These are phyloP conservation scores for Vishniacozyma victoriae DNA, from an alignment of 768 basidiomycete genomes.

Conservation along the genomic window DNA sequence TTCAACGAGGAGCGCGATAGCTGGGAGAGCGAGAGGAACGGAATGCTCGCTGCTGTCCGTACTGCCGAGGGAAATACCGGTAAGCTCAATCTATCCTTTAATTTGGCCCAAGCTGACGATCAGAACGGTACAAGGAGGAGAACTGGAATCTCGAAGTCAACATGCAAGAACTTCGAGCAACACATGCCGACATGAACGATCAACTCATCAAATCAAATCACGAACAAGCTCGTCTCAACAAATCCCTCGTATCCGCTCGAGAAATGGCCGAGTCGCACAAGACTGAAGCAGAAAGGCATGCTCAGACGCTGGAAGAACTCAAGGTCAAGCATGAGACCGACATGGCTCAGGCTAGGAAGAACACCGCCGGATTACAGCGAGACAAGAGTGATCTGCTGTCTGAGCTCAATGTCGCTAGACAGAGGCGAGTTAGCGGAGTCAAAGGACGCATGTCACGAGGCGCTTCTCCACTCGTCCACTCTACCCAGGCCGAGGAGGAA, in stretches of 20 bases:
- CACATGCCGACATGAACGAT: conserved; percentile 62
- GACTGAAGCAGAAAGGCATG: conserved; percentile 71
- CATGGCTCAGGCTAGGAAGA: conserved; percentile 81
- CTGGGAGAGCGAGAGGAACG: conserved; percentile 71
- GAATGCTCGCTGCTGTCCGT: conserved; percentile 64
- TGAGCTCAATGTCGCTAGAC: conserved; percentile 56
- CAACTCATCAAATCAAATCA: conserved; percentile 65
- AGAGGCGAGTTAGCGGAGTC: conserved; percentile 23
- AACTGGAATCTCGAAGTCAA: conserved; percentile 98
- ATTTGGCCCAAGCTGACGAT: conserved; percentile 4
- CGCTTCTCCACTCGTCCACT: conserved; percentile 32
- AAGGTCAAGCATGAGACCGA: conserved; percentile 92
- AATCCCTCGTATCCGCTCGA: conserved; percentile 63
- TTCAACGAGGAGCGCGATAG: conserved; percentile 89
- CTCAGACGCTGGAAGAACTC: conserved; percentile 61
- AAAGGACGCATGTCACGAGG: conserved; percentile 22
- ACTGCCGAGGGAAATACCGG: conserved; percentile 76
- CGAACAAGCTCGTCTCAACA: conserved; percentile 75
- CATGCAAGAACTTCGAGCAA: conserved; percentile 74
- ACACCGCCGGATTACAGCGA: conserved; percentile 75
- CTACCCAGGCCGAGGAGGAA: conserved; percentile 24
- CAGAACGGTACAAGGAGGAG: conserved; percentile 94
- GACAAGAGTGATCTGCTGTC: conserved; percentile 90
- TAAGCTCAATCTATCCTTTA: conserved; percentile 44
- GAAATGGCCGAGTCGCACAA: conserved; percentile 78